phyloP scores from a whole-genome alignment of 179 eudicot species.

The Beta corolliflora region DNA sequence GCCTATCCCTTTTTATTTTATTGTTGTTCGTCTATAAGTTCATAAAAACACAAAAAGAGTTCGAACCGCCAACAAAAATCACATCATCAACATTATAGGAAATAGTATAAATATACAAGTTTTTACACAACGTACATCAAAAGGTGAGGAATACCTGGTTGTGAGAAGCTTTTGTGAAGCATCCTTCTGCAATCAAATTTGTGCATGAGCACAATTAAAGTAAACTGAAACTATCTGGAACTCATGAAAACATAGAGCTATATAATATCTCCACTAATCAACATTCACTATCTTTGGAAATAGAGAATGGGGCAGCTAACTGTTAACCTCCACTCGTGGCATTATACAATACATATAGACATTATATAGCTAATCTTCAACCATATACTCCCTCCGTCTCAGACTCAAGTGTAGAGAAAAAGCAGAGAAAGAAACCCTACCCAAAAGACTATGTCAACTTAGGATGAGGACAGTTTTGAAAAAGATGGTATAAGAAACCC shows the following conservation, averaged over 20 bases:
- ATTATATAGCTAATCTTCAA: background rate
- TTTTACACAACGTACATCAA: background rate
- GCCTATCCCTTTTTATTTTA: too few species aligned
- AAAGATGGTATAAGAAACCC: too few species aligned
- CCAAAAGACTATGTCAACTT: too few species aligned
- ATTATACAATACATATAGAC: background rate
- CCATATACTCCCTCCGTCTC: background rate
- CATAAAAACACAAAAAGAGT: too few species aligned
- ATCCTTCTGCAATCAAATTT: conserved; percentile 68
- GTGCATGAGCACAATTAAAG: background rate
- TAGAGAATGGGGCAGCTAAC: background rate
- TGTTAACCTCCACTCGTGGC: background rate
- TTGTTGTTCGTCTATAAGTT: too few species aligned
- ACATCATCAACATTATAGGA: too few species aligned
- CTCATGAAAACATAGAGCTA: background rate
- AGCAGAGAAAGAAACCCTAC: too few species aligned
- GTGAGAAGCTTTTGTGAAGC: conserved; percentile 61
- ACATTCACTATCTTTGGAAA: background rate
- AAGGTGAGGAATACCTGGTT: conserved; percentile 59
- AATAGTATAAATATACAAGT: background rate
- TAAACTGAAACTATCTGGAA: conserved; percentile 1
- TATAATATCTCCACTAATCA: background rate
- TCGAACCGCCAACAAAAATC: too few species aligned
- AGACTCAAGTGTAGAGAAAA: too few species aligned
- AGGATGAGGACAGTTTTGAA: too few species aligned